A percentile compares a stretch with the other conserved stretches of the same genome.
Conservation (phyloP, 352 stramenopile genomes). For the Albugo candida region DNA sequence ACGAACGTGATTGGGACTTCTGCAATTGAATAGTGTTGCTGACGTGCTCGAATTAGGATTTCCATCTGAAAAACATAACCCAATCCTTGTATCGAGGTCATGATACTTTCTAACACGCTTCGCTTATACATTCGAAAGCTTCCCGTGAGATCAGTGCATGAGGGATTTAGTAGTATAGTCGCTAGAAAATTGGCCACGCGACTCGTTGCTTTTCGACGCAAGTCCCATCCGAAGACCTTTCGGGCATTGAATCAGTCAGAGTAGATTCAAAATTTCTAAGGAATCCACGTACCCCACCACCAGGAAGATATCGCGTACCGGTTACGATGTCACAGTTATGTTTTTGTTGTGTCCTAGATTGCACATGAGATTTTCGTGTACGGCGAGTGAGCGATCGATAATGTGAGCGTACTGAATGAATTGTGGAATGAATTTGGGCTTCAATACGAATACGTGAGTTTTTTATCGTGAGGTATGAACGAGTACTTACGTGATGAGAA, state of each 20-base stretch:
- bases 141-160: slow-evolving; percentile 91
- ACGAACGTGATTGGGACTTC: slow-evolving; percentile 98
- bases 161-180: slow-evolving; percentile 89
- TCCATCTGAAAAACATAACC: slow-evolving; percentile 99
- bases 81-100: slow-evolving; percentile 66
- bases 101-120: slow-evolving; percentile 87
- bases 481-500: slow-evolving; percentile 82
- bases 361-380: slow-evolving; percentile 1
- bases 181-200: slow-evolving; percentile 95
- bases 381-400: slow-evolving; percentile 2
- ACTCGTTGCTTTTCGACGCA: slow-evolving; percentile 91
- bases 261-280: neutral
- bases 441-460: neutral
- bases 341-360: slow-evolving; percentile 38
- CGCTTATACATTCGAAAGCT: slow-evolving; percentile 95
- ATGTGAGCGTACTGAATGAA: slow-evolving; percentile 45
- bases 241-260: slow-evolving; percentile 1
- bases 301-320: slow-evolving; percentile 86
- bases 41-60: slow-evolving; percentile 89
- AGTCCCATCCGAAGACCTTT: slow-evolving; percentile 91
- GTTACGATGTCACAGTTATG: slow-evolving; percentile 90
- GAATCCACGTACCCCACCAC: slow-evolving; percentile 73
- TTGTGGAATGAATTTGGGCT: slow-evolving; percentile 94
- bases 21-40: slow-evolving; percentile 80
- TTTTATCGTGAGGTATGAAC: neutral